phyloP scores from a whole-genome alignment of 2,329 filamentous ascomycete species.

The Ophiostoma tasmaniense region DNA sequence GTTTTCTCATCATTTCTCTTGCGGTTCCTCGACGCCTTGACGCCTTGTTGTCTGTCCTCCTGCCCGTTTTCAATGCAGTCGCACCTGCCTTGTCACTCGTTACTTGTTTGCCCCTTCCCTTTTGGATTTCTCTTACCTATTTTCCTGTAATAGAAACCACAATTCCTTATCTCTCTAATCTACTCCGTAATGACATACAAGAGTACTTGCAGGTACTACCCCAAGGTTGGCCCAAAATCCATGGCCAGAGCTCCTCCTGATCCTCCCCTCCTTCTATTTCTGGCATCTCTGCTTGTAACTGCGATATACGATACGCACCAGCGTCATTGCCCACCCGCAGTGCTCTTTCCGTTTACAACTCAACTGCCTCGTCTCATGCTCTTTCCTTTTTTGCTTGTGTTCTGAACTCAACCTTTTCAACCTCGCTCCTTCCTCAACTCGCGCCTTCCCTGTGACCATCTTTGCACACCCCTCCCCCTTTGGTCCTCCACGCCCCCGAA shows the following conservation, averaged over 20 bases:
- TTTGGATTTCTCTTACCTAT: slow-evolving; percentile 15
- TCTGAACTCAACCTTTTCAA: not conserved
- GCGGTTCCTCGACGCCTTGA: not conserved
- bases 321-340: not conserved
- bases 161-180: slow-evolving; percentile 2
- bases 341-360: not conserved
- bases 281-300: not conserved
- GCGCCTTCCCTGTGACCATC: not conserved
- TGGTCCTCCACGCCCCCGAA: slow-evolving; percentile 10
- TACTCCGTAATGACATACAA: not conserved
- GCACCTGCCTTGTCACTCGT: slow-evolving; percentile 1
- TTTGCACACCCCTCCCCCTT: slow-evolving; percentile 1
- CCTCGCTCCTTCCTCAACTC: not conserved
- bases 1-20: not conserved
- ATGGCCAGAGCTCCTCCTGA: slow-evolving; percentile 8
- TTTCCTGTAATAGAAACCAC: slow-evolving; percentile 17
- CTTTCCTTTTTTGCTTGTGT: not conserved
- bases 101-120: not conserved
- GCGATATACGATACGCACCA: not conserved
- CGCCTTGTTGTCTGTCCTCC: not conserved
- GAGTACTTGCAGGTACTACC: not conserved
- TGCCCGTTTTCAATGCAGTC: not conserved
- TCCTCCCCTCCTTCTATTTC: slow-evolving; percentile 2
- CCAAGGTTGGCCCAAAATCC: not conserved
- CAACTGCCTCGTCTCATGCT: not conserved